phyloP scores from a whole-genome alignment of 176 grass and related monocot species.

The Hordeum vulgare region DNA sequence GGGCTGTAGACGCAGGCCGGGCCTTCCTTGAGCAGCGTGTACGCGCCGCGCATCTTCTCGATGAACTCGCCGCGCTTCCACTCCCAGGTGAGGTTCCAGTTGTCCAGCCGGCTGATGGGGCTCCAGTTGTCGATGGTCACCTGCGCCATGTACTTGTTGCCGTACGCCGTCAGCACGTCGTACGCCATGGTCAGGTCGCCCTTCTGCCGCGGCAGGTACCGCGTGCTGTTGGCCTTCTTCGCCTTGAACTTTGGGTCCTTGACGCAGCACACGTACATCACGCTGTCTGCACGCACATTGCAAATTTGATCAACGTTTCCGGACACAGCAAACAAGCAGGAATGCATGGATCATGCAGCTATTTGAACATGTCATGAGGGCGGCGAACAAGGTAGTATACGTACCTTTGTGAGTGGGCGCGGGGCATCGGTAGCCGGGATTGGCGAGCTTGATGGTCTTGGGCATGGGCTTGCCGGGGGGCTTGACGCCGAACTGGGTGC shows the following conservation, averaged over 20 bases:
- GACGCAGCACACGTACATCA: slow-evolving; percentile 82
- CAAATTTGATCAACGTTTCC: not conserved
- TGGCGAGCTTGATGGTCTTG: slow-evolving; percentile 70
- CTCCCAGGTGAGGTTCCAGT: slow-evolving; percentile 98
- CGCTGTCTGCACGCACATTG: slow-evolving; percentile 20
- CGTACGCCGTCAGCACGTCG: slow-evolving; percentile 63
- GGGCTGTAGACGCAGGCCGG: slow-evolving; percentile 65
- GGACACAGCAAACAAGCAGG: too few relatives aligned
- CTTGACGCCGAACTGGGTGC: slow-evolving; percentile 89
- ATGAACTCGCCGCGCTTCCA: slow-evolving; percentile 96
- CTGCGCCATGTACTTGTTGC: slow-evolving; percentile 76
- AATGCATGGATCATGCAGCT: not conserved
- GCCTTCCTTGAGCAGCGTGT: slow-evolving; percentile 60
- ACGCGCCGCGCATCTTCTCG: slow-evolving; percentile 71
- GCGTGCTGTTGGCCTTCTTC: slow-evolving; percentile 46
- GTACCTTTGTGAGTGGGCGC: slow-evolving; percentile 42
- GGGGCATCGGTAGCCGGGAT: slow-evolving; percentile 69
- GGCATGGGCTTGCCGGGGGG: slow-evolving; percentile 70
- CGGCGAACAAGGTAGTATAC: fast-evolving
- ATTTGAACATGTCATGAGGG: too few relatives aligned
- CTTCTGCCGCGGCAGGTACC: slow-evolving; percentile 46
- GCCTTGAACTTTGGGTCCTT: slow-evolving; percentile 65
- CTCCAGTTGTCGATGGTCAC: slow-evolving; percentile 93
- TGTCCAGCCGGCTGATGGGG: slow-evolving; percentile 79
- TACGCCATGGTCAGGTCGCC: slow-evolving; percentile 75